Evolutionary conservation across 768 basidiomycete species (phyloP).

Genomic region (Boletus speciosus): DNA sequence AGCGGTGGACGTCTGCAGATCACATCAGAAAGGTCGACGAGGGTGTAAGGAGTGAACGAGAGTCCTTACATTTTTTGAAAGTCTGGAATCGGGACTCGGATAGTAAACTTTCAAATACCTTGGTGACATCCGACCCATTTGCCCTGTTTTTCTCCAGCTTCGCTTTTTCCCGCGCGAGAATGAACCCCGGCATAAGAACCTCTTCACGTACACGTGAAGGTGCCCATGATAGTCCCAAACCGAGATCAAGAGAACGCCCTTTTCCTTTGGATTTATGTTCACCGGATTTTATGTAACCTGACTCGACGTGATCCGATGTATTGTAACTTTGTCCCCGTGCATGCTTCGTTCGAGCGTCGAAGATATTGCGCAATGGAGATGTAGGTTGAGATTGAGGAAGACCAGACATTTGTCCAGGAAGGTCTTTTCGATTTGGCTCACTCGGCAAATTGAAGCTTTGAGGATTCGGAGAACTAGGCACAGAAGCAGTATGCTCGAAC

Average conservation of each 20-base stretch:
- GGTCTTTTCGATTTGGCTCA: slow-evolving; percentile 6
- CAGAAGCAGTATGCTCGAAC: slow-evolving; percentile 66
- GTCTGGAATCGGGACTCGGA: slow-evolving; percentile 37
- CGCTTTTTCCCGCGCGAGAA: slow-evolving; percentile 29
- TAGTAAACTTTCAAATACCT: slow-evolving; percentile 34
- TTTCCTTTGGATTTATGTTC: slow-evolving; percentile 40
- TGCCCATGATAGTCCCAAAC: slow-evolving; percentile 69
- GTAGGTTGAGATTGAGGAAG: slow-evolving; percentile 7
- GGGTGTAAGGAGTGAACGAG: slow-evolving; percentile 1
- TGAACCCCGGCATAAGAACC: slow-evolving; percentile 48
- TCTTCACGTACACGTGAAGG: slow-evolving; percentile 65
- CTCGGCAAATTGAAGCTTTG: slow-evolving; percentile 17
- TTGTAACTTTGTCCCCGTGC: slow-evolving; percentile 24
- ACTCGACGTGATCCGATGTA: slow-evolving; percentile 21
- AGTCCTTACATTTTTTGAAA: slow-evolving; percentile 61
- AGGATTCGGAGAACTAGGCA: slow-evolving; percentile 37
- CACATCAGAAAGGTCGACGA: slow-evolving; percentile 12
- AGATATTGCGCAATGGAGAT: slow-evolving; percentile 29
- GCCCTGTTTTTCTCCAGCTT: slow-evolving; percentile 18
- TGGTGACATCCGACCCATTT: slow-evolving; percentile 34
- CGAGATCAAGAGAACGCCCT: slow-evolving; percentile 70
- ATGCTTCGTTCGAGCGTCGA: slow-evolving; percentile 30
- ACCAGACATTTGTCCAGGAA: slow-evolving; percentile 5
- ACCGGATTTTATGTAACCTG: slow-evolving; percentile 7
- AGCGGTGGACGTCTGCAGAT: slow-evolving; percentile 62